Base-by-base conservation (phyloP, 2,329 filamentous ascomycete genomes). In the Fusarium brachygibbosum region DNA sequence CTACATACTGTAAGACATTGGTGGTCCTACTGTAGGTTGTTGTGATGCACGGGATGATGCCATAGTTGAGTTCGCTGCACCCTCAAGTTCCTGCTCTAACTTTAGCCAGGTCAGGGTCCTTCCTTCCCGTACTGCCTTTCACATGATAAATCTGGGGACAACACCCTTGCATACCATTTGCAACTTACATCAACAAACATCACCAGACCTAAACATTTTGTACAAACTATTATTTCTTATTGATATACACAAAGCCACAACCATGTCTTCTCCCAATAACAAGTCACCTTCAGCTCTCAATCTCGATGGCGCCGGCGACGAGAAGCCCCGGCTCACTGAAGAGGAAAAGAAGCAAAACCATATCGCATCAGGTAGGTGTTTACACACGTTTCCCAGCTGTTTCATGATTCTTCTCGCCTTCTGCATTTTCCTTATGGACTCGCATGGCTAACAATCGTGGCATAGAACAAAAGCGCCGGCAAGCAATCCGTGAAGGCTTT, bases 401-500 rank as follows among this genome's bases (percentile, higher is more conserved):
- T 32, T 21, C 34, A 37, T 42, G n/a, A 23, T 53, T 17, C 28
- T 5, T 34, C 44, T n/a, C 28, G 34, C 57, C 3, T 17, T n/a
- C n/a, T 12, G 16, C 32, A 17, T 12, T 14, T 5, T 14, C 9
- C 10, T 19, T 19, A 6, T 14, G 21, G 17, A 6, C 16, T 6
- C 9, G 8, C 23, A 16, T 28, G 16, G 25, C 68, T 74, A 54
- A 76, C 58, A 44, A 57, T 35, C 25, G 19, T 42, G 19, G 14
- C 38, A 42, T 58, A 83, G 80, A 84, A 75, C 77, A 84, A 71
- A 83, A 85, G 69, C 77, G 82, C 37, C 77, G 83, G 31, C 78
- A 83, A 63, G 92, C 91, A 16, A 97, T 97, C 70, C 87, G 94
- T 46, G 89, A 93, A 61, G 93, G 92, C 58, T 97, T 97, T 77